Base-by-base conservation (phyloP, 441 rosid species). In the Pelargonium fulgidum region DNA sequence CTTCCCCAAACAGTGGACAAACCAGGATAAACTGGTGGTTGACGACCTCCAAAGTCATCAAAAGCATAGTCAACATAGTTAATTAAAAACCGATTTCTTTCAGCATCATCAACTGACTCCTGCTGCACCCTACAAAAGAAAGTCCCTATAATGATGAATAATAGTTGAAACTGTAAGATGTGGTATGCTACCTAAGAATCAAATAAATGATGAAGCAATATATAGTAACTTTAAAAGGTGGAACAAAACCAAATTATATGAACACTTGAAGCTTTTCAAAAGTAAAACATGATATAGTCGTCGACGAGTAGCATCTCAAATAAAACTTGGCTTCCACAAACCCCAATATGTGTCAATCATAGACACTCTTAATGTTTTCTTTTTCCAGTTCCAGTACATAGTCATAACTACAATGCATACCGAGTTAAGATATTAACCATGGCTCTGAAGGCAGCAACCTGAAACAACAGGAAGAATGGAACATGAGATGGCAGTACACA, bases 371-470 rank as follows among this genome's bases (percentile, higher is more conserved):
- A 29, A 4, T 29, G 36, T 29, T 29, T 29, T 29, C 36, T 29
- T 29, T 29, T 29, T 29, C 36, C 36, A 29, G 36, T 29, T 29
- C 36, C 36, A 29, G 4, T 29, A 29, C 36, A 29, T 22, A 65
- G 64, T 7, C 47, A 47, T 36, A 13, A 64, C 64, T 9, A 63
- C 70, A 68, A 69, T 72, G 66, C 83, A 72, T 81, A 95, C 99
- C 99, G 81, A 64, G 98, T 92, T 75, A 95, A 83, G 81, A 95
- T 95, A 83, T 95, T 92, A 73, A 92, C 99, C 94, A 95, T 91
- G 72, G 98, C 99, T 82, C 99, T 88, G 79, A 95, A 95, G 73
- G 99, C 99, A 74, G 99, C 99, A 66, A 95, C 99, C 99, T 95
- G 85, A 80, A 81, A 29, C 78, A 75, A 73, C 29, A 67, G 63